Evolutionary conservation across 2,329 filamentous ascomycete species (phyloP).

Genomic region (Cercospora sesami): DNA sequence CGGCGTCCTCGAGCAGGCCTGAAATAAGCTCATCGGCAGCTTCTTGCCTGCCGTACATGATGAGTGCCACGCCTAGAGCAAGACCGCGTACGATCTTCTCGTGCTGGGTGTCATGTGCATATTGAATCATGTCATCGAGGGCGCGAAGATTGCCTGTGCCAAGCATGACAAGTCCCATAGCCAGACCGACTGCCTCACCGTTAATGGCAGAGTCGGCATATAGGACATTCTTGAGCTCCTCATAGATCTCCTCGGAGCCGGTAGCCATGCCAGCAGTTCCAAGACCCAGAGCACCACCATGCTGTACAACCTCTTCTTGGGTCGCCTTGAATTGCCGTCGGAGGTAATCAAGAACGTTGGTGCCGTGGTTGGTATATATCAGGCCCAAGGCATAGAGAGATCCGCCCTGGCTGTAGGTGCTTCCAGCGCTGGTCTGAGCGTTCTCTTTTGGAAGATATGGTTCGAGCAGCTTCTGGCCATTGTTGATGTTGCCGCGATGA

Average conservation of each 20-base stretch:
- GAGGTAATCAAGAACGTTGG: conserved; percentile 80
- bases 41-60: conserved; percentile 97
- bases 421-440: conserved; percentile 69
- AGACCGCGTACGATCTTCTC: conserved; percentile 98
- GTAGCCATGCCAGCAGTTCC: conserved; percentile 98
- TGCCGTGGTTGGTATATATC: conserved; percentile 96
- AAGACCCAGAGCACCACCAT: conserved; percentile 90
- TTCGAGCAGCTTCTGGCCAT: conserved; percentile 89
- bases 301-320: conserved; percentile 90
- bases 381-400: conserved; percentile 93
- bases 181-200: conserved; percentile 89
- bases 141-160: conserved; percentile 95
- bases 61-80: conserved; percentile 93
- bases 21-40: conserved; percentile 93
- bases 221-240: conserved; percentile 83
- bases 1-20: conserved; percentile 86
- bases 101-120: conserved; percentile 95
- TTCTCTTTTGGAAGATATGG: conserved; percentile 85
- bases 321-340: conserved; percentile 72
- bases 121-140: conserved; percentile 94
- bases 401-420: conserved; percentile 92
- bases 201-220: conserved; percentile 95
- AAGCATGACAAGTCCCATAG: conserved; percentile 98
- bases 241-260: conserved; percentile 84
- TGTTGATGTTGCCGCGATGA: conserved; percentile 89